Conservation (phyloP, 2,329 filamentous ascomycete species). For the Colletotrichum musicola region DNA sequence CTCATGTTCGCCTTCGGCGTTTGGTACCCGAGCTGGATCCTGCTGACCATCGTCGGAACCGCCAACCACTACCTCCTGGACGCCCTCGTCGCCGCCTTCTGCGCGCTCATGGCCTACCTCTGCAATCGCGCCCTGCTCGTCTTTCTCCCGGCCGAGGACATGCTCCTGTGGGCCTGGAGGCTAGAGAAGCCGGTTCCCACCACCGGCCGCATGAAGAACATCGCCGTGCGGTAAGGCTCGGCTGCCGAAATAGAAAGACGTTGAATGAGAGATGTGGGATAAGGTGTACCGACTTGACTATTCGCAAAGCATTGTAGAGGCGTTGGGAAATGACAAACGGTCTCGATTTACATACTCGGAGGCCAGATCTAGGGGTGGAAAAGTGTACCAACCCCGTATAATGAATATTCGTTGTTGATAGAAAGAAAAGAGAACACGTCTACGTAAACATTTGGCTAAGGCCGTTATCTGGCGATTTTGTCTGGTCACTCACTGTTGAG, state of each 20-base stretch:
- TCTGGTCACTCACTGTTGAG: background rate
- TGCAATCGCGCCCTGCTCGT: constrained; percentile 67
- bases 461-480: background rate
- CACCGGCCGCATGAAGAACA: constrained; percentile 49
- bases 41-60: constrained; percentile 70
- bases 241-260: background rate
- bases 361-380: constrained; percentile 8
- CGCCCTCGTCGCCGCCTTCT: constrained; percentile 72
- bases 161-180: constrained; percentile 70
- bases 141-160: constrained; percentile 73
- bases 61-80: constrained; percentile 76
- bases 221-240: constrained; percentile 27
- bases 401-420: constrained; percentile 20
- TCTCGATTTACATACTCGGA: constrained; percentile 2
- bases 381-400: constrained; percentile 25
- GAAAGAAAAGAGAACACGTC: background rate
- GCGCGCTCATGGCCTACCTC: constrained; percentile 71
- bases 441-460: background rate
- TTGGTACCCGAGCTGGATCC: constrained; percentile 65
- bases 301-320: constrained; percentile 35
- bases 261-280: constrained; percentile 17
- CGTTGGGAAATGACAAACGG: constrained; percentile 27
- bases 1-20: constrained; percentile 56
- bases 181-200: constrained; percentile 74
- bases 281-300: background rate